Conservation (phyloP, 352 stramenopile species). For the Globisporangium acanthophoron region DNA sequence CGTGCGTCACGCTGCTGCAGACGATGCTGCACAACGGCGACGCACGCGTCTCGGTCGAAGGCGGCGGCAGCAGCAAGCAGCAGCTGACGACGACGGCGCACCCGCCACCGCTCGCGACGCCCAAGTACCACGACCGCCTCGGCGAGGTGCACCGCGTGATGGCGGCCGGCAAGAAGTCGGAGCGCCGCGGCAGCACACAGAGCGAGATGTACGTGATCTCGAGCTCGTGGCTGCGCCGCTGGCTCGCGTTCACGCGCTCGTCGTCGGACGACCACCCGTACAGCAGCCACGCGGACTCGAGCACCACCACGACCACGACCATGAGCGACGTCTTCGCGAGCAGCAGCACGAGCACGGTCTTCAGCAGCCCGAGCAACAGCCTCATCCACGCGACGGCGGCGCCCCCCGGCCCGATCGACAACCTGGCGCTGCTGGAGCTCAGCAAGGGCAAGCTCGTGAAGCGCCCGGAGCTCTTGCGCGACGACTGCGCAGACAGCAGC, state of each 20-base stretch:
- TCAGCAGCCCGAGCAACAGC: slow-evolving; percentile 13
- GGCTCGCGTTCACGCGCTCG: slow-evolving; percentile 53
- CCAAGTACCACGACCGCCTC: slow-evolving; percentile 51
- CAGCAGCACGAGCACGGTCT: slow-evolving; percentile 5
- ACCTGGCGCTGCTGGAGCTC: slow-evolving; percentile 52
- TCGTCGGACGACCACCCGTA: slow-evolving; percentile 10
- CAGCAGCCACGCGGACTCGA: slow-evolving; percentile 12
- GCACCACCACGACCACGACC: slow-evolving; percentile 20
- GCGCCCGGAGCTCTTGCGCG: slow-evolving; percentile 32
- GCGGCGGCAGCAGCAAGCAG: slow-evolving; percentile 16
- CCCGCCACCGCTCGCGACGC: slow-evolving; percentile 17
- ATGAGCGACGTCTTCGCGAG: neutral
- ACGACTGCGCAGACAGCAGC: slow-evolving; percentile 8
- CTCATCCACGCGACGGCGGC: slow-evolving; percentile 9
- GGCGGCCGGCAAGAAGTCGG: slow-evolving; percentile 51
- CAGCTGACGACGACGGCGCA: slow-evolving; percentile 11
- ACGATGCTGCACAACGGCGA: slow-evolving; percentile 48
- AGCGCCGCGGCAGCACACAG: slow-evolving; percentile 35
- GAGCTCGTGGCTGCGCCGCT: slow-evolving; percentile 46
- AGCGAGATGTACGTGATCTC: slow-evolving; percentile 61
- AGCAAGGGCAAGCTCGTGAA: slow-evolving; percentile 39
- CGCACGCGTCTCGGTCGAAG: slow-evolving; percentile 32
- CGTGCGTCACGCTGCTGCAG: slow-evolving; percentile 54
- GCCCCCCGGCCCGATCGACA: slow-evolving; percentile 50
- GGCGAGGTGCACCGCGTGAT: slow-evolving; percentile 68